A percentile compares a stretch with the other conserved stretches of the same genome.
Evolutionary conservation across 2,329 filamentous ascomycete genomes (phyloP).

Genomic region (Fusarium sp.): DNA sequence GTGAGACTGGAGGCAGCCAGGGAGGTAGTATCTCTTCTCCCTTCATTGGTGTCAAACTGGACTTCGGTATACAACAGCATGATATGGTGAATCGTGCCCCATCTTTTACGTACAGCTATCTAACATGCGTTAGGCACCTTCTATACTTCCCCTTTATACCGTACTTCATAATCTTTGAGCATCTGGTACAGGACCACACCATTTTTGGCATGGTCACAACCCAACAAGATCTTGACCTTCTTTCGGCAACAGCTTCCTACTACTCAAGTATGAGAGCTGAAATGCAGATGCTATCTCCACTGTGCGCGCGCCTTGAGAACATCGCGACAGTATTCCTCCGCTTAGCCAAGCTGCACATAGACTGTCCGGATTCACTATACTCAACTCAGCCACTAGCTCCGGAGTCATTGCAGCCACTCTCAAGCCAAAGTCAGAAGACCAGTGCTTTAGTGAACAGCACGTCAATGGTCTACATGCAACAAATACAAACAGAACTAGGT

Average conservation of each 20-base stretch:
- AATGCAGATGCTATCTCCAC: neutral
- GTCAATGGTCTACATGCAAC: neutral
- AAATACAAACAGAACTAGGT: neutral
- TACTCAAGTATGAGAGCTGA: neutral
- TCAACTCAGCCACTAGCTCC: neutral
- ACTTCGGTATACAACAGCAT: conserved; percentile 8
- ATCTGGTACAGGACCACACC: neutral
- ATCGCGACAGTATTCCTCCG: neutral
- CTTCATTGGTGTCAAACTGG: conserved; percentile 14
- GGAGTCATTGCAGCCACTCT: too few relatives aligned
- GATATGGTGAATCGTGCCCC: neutral
- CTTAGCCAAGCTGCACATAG: neutral
- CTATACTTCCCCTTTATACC: conserved; percentile 18
- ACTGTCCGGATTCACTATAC: fast-evolving
- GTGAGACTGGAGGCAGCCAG: neutral
- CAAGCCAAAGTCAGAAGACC: fast-evolving
- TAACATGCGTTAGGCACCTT: neutral
- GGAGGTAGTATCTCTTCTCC: conserved; percentile 2
- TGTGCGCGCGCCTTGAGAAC: neutral
- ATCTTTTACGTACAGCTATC: fast-evolving
- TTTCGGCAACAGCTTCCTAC: neutral
- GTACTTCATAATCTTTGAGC: conserved; percentile 20
- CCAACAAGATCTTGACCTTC: neutral
- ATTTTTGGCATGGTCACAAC: fast-evolving
- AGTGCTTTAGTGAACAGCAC: fast-evolving